A percentile compares a stretch with the other conserved stretches of the same genome.
phyloP scores from a whole-genome alignment of 2,329 filamentous ascomycete genomes.

The Exophiala aquamarina region DNA sequence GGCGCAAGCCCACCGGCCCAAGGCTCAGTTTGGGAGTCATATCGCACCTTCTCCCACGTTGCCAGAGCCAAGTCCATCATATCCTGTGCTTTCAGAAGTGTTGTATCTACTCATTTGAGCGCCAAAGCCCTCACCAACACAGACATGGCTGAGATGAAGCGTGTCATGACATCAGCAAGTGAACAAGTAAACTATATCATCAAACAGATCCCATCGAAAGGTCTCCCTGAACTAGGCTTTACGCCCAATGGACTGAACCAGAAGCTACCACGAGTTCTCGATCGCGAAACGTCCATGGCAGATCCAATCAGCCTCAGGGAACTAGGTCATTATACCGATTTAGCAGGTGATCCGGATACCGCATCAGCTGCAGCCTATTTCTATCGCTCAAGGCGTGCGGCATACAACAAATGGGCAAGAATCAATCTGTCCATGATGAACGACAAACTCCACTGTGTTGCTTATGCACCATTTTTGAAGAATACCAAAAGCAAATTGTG shows the following conservation, averaged over 20 bases:
- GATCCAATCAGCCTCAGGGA: conserved; percentile 24
- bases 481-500: conserved; percentile 49
- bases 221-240: conserved; percentile 29
- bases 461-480: conserved; percentile 50
- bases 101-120: conserved; percentile 46
- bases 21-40: conserved; percentile 33
- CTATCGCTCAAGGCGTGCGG: conserved; percentile 41
- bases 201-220: conserved; percentile 41
- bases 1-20: conserved; percentile 31
- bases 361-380: conserved; percentile 37
- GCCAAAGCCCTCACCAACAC: conserved; percentile 42
- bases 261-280: conserved; percentile 5
- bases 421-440: conserved; percentile 46
- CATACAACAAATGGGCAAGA: conserved; percentile 48
- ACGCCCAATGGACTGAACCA: conserved; percentile 14
- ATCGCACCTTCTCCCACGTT: conserved; percentile 43
- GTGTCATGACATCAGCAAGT: conserved; percentile 42
- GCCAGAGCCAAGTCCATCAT: conserved; percentile 47
- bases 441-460: conserved; percentile 45
- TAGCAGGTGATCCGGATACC: conserved; percentile 6
- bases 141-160: conserved; percentile 46
- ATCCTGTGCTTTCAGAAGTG: conserved; percentile 42
- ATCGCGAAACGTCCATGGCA: conserved; percentile 21
- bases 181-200: conserved; percentile 43
- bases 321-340: conserved; percentile 16